A percentile compares a stretch with the other conserved stretches of the same genome.
Conservation (phyloP, 1,284 basidiomycete genomes). For the Austropuccinia psidii region DNA sequence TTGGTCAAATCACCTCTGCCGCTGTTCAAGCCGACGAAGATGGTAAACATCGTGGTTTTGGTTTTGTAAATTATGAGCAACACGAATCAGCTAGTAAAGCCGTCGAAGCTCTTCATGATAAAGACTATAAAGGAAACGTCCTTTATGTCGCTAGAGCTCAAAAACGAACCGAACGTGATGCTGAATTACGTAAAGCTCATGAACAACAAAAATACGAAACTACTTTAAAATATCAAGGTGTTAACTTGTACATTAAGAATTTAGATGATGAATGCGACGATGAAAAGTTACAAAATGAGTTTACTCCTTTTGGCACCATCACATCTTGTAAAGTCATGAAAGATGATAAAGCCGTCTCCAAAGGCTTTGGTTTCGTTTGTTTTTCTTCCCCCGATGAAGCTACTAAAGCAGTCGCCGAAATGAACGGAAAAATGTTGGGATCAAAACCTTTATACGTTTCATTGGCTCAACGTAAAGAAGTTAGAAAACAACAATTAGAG, state of each 20-base stretch:
- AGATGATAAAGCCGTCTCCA: constrained; percentile 80
- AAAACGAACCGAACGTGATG: constrained; percentile 97
- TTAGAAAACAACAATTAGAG: constrained; percentile 96
- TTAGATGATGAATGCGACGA: constrained; percentile 80
- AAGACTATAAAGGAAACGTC: constrained; percentile 76
- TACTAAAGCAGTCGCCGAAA: constrained; percentile 97
- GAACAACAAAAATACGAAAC: constrained; percentile 97
- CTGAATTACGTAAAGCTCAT: constrained; percentile 87
- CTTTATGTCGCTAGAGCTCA: constrained; percentile 95
- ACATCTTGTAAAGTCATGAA: constrained; percentile 99
- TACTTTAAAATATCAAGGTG: constrained; percentile 94
- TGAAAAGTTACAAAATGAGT: constrained; percentile 87
- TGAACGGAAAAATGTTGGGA: constrained; percentile 99
- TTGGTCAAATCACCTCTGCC: constrained; percentile 82
- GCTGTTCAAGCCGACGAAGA: constrained; percentile 71
- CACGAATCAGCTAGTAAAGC: constrained; percentile 89
- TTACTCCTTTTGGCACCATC: constrained; percentile 93
- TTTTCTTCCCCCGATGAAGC: constrained; percentile 98
- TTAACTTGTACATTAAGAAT: constrained; percentile 99
- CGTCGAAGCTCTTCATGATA: constrained; percentile 83
- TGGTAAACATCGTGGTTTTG: constrained; percentile 88
- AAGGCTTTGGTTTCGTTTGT: constrained; percentile 99
- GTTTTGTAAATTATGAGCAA: constrained; percentile 91
- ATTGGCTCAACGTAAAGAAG: constrained; percentile 95
- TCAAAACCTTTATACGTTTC: constrained; percentile 98